phyloP scores from a whole-genome alignment of 495 filamentous ascomycete genomes.

The Tricharina praecox region DNA sequence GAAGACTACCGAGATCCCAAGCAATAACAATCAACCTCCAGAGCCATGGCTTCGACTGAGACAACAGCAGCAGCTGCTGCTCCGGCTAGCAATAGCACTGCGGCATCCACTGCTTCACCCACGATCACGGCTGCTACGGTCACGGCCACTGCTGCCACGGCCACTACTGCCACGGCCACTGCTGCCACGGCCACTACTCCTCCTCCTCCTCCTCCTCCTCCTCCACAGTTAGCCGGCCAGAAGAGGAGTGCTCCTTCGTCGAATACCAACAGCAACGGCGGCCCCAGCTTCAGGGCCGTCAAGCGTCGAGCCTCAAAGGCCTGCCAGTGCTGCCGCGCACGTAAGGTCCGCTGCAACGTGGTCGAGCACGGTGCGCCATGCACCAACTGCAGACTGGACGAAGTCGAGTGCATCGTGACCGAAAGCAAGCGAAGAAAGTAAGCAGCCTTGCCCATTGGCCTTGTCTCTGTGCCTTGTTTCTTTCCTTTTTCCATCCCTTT shows the following conservation, averaged over 20 bases:
- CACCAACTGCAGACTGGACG: conserved; percentile 75
- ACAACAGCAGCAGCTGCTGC: neutral
- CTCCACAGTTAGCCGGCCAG: conserved; percentile 8
- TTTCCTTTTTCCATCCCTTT: too few relatives aligned
- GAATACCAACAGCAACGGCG: neutral
- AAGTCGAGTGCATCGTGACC: conserved; percentile 73
- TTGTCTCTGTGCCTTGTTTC: too few relatives aligned
- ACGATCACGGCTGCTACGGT: neutral
- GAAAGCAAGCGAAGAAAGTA: conserved; percentile 84
- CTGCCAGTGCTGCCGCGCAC: conserved; percentile 67
- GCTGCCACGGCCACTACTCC: neutral
- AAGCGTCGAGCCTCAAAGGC: conserved; percentile 77
- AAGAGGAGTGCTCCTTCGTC: conserved; percentile 18
- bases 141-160: neutral
- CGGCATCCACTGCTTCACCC: neutral
- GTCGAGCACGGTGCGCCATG: conserved; percentile 74
- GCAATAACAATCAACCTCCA: neutral
- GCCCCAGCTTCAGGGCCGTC: conserved; percentile 34
- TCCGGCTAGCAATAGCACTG: neutral
- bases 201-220: neutral
- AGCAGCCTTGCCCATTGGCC: conserved; percentile 31
- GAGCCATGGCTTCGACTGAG: conserved; percentile 1
- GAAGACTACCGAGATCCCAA: neutral
- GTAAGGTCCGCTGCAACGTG: conserved; percentile 90
- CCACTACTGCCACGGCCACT: neutral